Percentiles rank a stretch among this genome's conserved stretches.
Conservation (phyloP, 23 red algal species). For the Gracilaria domingensis region DNA sequence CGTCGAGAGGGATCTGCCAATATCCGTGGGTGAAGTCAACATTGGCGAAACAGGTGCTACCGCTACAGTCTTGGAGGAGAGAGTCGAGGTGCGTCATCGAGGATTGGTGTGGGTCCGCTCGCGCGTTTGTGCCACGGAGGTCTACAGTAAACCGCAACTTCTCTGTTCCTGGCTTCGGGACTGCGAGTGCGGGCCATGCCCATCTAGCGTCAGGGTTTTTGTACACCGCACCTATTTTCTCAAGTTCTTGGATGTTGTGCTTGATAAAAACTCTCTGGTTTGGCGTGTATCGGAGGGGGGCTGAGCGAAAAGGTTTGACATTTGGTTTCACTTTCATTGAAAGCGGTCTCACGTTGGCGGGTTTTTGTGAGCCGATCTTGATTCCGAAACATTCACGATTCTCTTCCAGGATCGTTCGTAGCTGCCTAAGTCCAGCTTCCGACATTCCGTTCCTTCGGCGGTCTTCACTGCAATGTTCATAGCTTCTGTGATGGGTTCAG, state of each 20-base stretch:
- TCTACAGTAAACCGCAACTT: conserved; percentile 58
- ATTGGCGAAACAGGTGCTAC: conserved; percentile 29
- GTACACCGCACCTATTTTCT: conserved; percentile 36
- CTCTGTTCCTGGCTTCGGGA: conserved; percentile 34
- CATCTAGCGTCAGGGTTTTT: background rate
- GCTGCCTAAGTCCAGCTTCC: background rate
- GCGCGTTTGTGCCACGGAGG: background rate
- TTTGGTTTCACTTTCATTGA: background rate
- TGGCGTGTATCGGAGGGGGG: background rate
- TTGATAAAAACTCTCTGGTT: conserved; percentile 18
- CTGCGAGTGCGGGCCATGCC: conserved; percentile 27
- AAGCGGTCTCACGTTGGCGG: conserved; percentile 16
- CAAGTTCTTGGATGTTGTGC: background rate
- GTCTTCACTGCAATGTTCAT: background rate
- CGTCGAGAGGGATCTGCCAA: conserved; percentile 56
- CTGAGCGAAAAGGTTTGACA: background rate
- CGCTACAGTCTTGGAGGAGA: conserved; percentile 5
- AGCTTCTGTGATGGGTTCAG: background rate
- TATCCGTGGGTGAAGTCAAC: conserved; percentile 43
- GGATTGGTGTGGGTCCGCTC: conserved; percentile 14
- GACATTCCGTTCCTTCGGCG: background rate
- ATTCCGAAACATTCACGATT: background rate
- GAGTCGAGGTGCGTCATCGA: conserved; percentile 46
- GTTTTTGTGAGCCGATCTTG: conserved; percentile 24
- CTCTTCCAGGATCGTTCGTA: background rate